A percentile compares a stretch with the other conserved stretches of the same genome.
These are phyloP conservation scores for Leccinum pellstonianum DNA, from an alignment of 768 basidiomycete genomes.

Conservation along the genomic window DNA sequence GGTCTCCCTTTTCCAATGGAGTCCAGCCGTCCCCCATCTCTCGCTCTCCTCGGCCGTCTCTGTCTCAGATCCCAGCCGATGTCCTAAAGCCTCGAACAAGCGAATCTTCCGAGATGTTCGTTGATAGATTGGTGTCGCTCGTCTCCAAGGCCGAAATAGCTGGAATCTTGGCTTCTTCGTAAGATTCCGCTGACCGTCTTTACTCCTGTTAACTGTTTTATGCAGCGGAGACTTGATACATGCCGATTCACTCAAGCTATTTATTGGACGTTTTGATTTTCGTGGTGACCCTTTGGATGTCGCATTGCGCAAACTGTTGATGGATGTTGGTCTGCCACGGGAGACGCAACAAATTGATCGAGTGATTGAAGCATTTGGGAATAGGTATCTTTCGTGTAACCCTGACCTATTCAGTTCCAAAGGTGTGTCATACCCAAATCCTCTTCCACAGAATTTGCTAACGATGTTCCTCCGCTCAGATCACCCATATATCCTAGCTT, in stretches of 20 bases:
- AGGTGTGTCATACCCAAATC: slow-evolving; percentile 44
- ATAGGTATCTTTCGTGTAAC: slow-evolving; percentile 80
- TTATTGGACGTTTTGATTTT: slow-evolving; percentile 80
- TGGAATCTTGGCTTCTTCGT: slow-evolving; percentile 81
- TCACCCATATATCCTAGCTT: slow-evolving; percentile 93
- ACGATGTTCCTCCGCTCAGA: slow-evolving; percentile 44
- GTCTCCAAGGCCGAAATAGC: slow-evolving; percentile 81
- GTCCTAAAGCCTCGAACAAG: slow-evolving; percentile 54
- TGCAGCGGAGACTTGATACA: slow-evolving; percentile 72
- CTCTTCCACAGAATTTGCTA: neutral
- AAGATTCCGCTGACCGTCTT: slow-evolving; percentile 14
- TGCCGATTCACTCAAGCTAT: slow-evolving; percentile 61
- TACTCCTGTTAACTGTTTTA: slow-evolving; percentile 10
- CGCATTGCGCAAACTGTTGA: slow-evolving; percentile 82
- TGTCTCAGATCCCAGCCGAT: slow-evolving; percentile 43
- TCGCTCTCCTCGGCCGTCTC: slow-evolving; percentile 45
- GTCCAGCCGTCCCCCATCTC: slow-evolving; percentile 25
- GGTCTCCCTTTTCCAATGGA: slow-evolving; percentile 8
- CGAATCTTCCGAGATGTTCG: slow-evolving; percentile 71
- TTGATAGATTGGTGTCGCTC: slow-evolving; percentile 58
- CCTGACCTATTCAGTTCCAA: slow-evolving; percentile 73
- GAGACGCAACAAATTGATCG: slow-evolving; percentile 99
- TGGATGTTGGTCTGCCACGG: slow-evolving; percentile 87
- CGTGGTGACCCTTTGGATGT: slow-evolving; percentile 82
- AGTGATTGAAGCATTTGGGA: slow-evolving; percentile 93